Evolutionary conservation across 148 eudicot genomes (phyloP).

Genomic region (Linanthus parryae): DNA sequence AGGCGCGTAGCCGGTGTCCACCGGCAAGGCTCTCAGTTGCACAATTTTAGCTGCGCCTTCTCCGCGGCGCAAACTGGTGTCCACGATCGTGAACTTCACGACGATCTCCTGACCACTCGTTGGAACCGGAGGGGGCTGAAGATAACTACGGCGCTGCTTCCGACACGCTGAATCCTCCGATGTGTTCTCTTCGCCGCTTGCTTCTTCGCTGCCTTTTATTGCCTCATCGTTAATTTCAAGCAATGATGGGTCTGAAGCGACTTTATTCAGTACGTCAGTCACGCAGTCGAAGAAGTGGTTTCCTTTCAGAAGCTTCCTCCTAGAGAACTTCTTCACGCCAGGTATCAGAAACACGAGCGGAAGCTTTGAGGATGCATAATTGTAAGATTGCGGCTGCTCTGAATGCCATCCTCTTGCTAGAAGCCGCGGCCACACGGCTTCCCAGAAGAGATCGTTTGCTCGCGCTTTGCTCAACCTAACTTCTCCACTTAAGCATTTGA

Average conservation of each 20-base stretch:
- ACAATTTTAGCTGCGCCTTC: slow-evolving; percentile 8
- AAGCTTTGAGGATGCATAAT: slow-evolving; percentile 6
- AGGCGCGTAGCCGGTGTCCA: not conserved
- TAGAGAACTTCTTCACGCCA: slow-evolving; percentile 29
- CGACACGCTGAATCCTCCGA: too few relatives aligned
- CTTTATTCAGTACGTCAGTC: slow-evolving; percentile 26
- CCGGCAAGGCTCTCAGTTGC: slow-evolving; percentile 20
- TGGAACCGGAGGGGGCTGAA: slow-evolving; percentile 7
- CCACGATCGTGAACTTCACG: slow-evolving; percentile 21
- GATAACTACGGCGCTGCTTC: slow-evolving; percentile 6
- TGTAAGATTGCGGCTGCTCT: slow-evolving; percentile 23
- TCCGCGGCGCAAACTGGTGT: slow-evolving; percentile 17
- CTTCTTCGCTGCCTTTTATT: not conserved
- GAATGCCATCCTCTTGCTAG: slow-evolving; percentile 41
- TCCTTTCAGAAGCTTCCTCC: slow-evolving; percentile 24
- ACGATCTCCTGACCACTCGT: not conserved
- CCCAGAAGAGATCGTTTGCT: slow-evolving; percentile 31
- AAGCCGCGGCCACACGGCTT: slow-evolving; percentile 40
- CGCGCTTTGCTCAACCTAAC: slow-evolving; percentile 22
- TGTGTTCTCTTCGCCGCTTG: not conserved
- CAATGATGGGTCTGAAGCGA: slow-evolving; percentile 25
- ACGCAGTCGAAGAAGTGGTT: slow-evolving; percentile 29
- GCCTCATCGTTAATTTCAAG: slow-evolving; percentile 18
- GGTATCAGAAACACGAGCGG: slow-evolving; percentile 27
- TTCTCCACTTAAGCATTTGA: slow-evolving; percentile 23